A percentile compares a stretch with the other conserved stretches of the same genome.
Conservation (phyloP, 345 rosid species). For the Melaleuca quinquenervia region DNA sequence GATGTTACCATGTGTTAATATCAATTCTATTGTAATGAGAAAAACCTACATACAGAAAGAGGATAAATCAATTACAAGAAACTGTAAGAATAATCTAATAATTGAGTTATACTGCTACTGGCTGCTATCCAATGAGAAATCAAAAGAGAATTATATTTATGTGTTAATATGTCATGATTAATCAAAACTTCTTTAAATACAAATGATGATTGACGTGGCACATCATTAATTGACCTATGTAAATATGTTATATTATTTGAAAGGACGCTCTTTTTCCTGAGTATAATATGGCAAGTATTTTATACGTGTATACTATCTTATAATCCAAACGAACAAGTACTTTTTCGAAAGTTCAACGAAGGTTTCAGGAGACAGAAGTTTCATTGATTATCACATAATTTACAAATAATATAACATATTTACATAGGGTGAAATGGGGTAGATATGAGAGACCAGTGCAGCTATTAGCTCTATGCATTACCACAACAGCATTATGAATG, state of each 20-base stretch:
- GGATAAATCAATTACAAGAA: not conserved
- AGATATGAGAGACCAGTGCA: not conserved
- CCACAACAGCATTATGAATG: not conserved
- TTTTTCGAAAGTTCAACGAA: not conserved
- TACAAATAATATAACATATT: no score
- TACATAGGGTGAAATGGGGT: not conserved
- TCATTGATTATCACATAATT: not conserved
- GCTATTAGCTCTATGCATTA: not conserved
- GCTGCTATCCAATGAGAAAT: not conserved
- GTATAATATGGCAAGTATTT: not conserved
- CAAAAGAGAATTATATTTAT: not conserved
- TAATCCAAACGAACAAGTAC: not conserved
- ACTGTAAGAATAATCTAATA: not conserved
- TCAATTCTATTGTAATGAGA: not conserved
- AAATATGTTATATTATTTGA: not conserved
- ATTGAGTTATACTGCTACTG: not conserved
- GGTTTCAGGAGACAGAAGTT: not conserved
- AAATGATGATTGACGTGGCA: not conserved
- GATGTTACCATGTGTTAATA: not conserved
- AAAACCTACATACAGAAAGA: not conserved
- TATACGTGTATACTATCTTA: not conserved
- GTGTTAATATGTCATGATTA: not conserved
- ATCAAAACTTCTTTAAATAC: not conserved
- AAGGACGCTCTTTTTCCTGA: not conserved
- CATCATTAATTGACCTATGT: not conserved